Evolutionary conservation across 768 basidiomycete species (phyloP).

Genomic region (Kwoniella heveanensis): DNA sequence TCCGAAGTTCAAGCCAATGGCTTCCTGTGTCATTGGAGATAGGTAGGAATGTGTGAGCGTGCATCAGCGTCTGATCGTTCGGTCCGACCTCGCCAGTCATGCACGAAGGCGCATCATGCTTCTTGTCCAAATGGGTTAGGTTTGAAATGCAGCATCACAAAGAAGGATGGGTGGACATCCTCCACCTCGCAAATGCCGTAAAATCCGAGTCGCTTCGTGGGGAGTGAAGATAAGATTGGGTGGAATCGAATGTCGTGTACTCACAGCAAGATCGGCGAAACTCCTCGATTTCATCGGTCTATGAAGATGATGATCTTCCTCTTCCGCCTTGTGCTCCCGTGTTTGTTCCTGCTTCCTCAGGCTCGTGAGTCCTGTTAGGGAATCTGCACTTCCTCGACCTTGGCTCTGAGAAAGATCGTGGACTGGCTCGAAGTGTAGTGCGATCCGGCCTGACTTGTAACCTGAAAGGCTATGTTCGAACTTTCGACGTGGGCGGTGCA

Average conservation of each 20-base stretch:
- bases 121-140: too few relatives aligned
- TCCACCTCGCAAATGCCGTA: conserved; percentile 16
- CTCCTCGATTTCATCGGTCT: conserved; percentile 19
- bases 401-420: neutral
- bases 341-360: too few relatives aligned
- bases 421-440: neutral
- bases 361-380: too few relatives aligned
- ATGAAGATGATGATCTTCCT: neutral
- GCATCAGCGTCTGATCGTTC: too few relatives aligned
- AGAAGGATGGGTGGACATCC: conserved; percentile 22
- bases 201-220: too few relatives aligned
- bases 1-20: neutral
- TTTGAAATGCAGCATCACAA: too few relatives aligned
- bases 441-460: neutral
- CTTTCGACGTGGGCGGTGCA: neutral
- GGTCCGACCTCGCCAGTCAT: too few relatives aligned
- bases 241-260: conserved; percentile 2
- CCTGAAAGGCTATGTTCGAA: neutral
- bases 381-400: too few relatives aligned
- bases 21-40: neutral
- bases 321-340: neutral
- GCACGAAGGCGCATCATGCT: too few relatives aligned
- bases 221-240: neutral
- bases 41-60: too few relatives aligned
- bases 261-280: conserved; percentile 24